Percentiles rank a stretch among this genome's conserved stretches.
These are phyloP conservation scores for Macrolepiota albuminosa DNA, from an alignment of 768 basidiomycete genomes.

Conservation along the genomic window DNA sequence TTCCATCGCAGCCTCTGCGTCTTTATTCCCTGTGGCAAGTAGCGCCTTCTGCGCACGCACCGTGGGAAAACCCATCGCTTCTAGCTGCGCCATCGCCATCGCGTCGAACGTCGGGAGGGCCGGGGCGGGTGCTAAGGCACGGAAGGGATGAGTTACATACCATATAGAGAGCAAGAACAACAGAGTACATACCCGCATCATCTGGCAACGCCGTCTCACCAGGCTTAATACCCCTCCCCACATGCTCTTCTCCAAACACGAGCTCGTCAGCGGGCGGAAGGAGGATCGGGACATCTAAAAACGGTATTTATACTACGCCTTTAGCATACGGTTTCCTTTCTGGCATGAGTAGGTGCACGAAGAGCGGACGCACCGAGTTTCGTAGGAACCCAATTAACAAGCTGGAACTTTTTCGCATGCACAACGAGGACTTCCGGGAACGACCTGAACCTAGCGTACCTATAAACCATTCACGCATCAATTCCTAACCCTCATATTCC, in stretches of 20 bases:
- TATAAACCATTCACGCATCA: constrained; percentile 25
- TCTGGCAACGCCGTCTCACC: constrained; percentile 70
- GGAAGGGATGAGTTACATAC: not conserved
- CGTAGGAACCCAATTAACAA: constrained; percentile 94
- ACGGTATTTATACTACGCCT: not conserved
- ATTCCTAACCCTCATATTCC: not conserved
- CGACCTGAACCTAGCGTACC: constrained; percentile 62
- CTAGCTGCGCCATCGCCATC: constrained; percentile 68
- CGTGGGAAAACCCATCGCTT: constrained; percentile 88
- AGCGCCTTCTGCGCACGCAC: constrained; percentile 88
- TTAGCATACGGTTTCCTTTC: not conserved
- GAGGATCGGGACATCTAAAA: constrained; percentile 77
- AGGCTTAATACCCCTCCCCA: constrained; percentile 66
- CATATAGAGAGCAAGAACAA: not conserved
- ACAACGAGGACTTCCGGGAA: constrained; percentile 88
- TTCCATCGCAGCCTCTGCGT: constrained; percentile 84
- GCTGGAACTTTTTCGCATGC: constrained; percentile 91
- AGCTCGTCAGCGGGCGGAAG: constrained; percentile 58
- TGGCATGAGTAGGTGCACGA: not conserved
- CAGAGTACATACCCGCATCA: constrained; percentile 26
- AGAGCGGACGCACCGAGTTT: constrained; percentile 67
- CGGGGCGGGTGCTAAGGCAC: constrained; percentile 18
- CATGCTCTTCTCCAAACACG: constrained; percentile 50
- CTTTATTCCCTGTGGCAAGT: constrained; percentile 76
- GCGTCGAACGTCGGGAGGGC: constrained; percentile 65